Percentiles rank a stretch among this genome's conserved stretches.
These are phyloP conservation scores for Bipolaris cookei DNA, from an alignment of 2,329 filamentous ascomycete genomes.

Conservation along the genomic window DNA sequence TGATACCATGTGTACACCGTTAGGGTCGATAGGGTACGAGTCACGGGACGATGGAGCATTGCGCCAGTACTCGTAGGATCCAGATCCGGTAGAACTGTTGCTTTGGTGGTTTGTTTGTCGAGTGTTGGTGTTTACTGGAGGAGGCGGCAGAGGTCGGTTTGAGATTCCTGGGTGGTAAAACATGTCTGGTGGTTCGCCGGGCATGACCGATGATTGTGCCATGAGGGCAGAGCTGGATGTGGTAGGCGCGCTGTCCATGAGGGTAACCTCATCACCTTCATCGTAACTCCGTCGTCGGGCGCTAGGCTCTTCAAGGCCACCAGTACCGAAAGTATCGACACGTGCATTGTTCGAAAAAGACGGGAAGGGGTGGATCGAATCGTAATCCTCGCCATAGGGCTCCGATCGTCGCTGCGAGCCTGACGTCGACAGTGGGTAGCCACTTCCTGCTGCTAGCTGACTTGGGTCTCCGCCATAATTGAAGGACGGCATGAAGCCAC, in stretches of 20 bases:
- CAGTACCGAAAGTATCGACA: conserved; percentile 89
- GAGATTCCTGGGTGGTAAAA: conserved; percentile 89
- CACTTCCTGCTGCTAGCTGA: conserved; percentile 47
- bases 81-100: conserved; percentile 39
- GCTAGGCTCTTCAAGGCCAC: conserved; percentile 79
- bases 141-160: conserved; percentile 65
- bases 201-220: conserved; percentile 42
- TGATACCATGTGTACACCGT: conserved; percentile 40
- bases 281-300: conserved; percentile 83
- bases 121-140: conserved; percentile 63
- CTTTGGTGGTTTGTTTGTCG: conserved; percentile 53
- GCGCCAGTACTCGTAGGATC: conserved; percentile 57
- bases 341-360: conserved; percentile 67
- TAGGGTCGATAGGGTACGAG: conserved; percentile 43
- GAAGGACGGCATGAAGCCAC: conserved; percentile 69
- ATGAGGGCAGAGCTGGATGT: conserved; percentile 36
- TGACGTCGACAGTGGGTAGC: conserved; percentile 51
- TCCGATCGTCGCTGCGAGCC: conserved; percentile 55
- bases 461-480: conserved; percentile 64
- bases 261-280: conserved; percentile 78
- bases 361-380: conserved; percentile 64
- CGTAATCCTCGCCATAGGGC: conserved; percentile 50
- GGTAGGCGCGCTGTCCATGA: conserved; percentile 48
- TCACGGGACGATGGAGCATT: conserved; percentile 40
- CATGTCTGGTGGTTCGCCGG: conserved; percentile 77